These are phyloP conservation scores for Cystobasidiopsis lactophilus DNA, from an alignment of 768 basidiomycete genomes.

Conservation along the genomic window DNA sequence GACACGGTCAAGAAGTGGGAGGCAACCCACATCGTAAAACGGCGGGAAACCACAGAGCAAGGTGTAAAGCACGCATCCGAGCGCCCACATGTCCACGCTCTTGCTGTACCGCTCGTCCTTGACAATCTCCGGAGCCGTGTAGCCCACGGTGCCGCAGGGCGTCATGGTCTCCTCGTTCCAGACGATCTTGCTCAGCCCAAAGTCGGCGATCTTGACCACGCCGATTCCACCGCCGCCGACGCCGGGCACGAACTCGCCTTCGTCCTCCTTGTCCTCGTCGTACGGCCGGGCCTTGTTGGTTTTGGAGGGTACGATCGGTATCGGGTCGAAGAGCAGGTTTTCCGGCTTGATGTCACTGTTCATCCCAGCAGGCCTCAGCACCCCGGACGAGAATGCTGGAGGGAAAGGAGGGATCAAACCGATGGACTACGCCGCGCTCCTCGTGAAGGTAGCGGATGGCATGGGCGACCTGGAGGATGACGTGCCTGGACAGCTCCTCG, in stretches of 20 bases:
- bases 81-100: conserved; percentile 98
- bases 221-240: conserved; percentile 94
- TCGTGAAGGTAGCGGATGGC: conserved; percentile 92
- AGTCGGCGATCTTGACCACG: conserved; percentile 94
- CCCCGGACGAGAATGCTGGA: background rate
- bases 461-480: conserved; percentile 60
- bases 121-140: conserved; percentile 97
- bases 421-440: conserved; percentile 91
- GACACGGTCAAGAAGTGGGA: background rate
- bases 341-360: conserved; percentile 86
- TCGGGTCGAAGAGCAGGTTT: conserved; percentile 78
- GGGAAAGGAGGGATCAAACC: conserved; percentile 27
- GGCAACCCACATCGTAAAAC: conserved; percentile 48
- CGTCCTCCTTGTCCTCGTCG: conserved; percentile 96
- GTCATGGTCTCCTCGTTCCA: conserved; percentile 99
- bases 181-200: conserved; percentile 87
- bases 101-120: conserved; percentile 94
- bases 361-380: background rate
- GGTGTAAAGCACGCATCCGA: conserved; percentile 97
- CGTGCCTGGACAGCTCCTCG: conserved; percentile 88
- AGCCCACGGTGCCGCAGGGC: conserved; percentile 97
- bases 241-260: conserved; percentile 80
- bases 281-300: conserved; percentile 55
- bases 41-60: conserved; percentile 78
- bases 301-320: conserved; percentile 74